A percentile compares a stretch with the other conserved stretches of the same genome.
Evolutionary conservation across 73 alveolate genomes (phyloP).

Genomic region (Urostyla sp.): DNA sequence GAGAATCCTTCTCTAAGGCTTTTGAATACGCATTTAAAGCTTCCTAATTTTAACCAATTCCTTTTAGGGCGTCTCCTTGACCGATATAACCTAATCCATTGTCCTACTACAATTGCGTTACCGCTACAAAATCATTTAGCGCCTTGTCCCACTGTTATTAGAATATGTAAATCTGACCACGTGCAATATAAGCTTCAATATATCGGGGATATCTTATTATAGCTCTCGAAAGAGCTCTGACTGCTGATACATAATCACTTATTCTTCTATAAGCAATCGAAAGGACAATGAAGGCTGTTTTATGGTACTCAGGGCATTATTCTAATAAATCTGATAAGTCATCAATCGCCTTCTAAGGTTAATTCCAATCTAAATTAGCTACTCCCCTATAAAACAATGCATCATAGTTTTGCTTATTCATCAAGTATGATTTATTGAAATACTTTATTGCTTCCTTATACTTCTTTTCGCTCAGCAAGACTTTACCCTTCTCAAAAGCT

Average conservation of each 20-base stretch:
- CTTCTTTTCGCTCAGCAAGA: constrained; percentile 58
- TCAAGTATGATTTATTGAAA: constrained; percentile 43
- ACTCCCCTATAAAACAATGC: constrained; percentile 71
- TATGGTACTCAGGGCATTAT: constrained; percentile 57
- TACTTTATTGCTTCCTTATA: constrained; percentile 70
- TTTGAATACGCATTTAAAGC: constrained; percentile 62
- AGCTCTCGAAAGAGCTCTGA: constrained; percentile 67
- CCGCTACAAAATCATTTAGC: constrained; percentile 66
- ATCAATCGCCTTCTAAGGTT: constrained; percentile 49
- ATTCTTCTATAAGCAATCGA: constrained; percentile 70
- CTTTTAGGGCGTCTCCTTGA: constrained; percentile 72
- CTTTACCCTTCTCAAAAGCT: constrained; percentile 58
- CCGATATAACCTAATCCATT: constrained; percentile 76
- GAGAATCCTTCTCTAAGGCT: constrained; percentile 61
- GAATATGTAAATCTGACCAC: constrained; percentile 72
- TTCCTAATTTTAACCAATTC: constrained; percentile 65
- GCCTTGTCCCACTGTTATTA: constrained; percentile 80
- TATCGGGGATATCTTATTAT: constrained; percentile 70
- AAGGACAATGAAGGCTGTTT: constrained; percentile 65
- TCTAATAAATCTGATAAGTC: constrained; percentile 54
- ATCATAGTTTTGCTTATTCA: constrained; percentile 57
- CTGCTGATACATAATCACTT: constrained; percentile 55
- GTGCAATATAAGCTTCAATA: constrained; percentile 73
- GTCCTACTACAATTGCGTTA: constrained; percentile 39
- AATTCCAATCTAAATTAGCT: constrained; percentile 52